These are phyloP conservation scores for Protoeuglena noctilucae DNA, from an alignment of 139 green algal genomes.

Conservation along the genomic window DNA sequence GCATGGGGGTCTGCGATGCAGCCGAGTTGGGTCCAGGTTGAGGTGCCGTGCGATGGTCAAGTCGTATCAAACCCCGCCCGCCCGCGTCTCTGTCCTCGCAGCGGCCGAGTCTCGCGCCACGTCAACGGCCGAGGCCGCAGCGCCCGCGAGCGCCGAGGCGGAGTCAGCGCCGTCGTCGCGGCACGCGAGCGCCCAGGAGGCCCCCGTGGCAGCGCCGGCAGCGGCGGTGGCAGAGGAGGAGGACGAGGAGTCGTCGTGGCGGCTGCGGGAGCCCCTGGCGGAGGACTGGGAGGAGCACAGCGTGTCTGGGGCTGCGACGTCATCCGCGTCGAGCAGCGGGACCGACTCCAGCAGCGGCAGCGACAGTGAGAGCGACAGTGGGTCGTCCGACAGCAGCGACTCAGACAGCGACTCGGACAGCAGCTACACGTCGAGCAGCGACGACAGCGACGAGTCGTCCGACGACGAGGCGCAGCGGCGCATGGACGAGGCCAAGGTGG, in stretches of 20 bases:
- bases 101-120: too few species aligned
- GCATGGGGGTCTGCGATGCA: too few species aligned
- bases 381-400: neutral
- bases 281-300: conserved; percentile 41
- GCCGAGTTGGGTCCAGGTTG: too few species aligned
- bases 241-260: conserved; percentile 10
- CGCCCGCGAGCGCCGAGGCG: too few species aligned
- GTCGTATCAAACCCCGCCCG: too few species aligned
- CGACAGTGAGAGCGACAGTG: neutral
- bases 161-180: too few species aligned
- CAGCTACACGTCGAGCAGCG: conserved; percentile 10
- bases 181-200: conserved; percentile 1
- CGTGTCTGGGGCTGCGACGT: conserved; percentile 6
- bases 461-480: conserved; percentile 23
- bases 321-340: conserved; percentile 2
- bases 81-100: too few species aligned
- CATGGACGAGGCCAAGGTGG: conserved; percentile 43
- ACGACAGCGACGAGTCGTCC: conserved; percentile 15
- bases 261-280: conserved; percentile 8
- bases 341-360: conserved; percentile 7
- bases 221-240: conserved; percentile 18
- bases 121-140: too few species aligned
- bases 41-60: too few species aligned
- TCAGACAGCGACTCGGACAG: conserved; percentile 13
- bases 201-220: neutral